These are phyloP conservation scores for Wallacemonas sp. DNA, from an alignment of 208 protist species.

Conservation along the genomic window DNA sequence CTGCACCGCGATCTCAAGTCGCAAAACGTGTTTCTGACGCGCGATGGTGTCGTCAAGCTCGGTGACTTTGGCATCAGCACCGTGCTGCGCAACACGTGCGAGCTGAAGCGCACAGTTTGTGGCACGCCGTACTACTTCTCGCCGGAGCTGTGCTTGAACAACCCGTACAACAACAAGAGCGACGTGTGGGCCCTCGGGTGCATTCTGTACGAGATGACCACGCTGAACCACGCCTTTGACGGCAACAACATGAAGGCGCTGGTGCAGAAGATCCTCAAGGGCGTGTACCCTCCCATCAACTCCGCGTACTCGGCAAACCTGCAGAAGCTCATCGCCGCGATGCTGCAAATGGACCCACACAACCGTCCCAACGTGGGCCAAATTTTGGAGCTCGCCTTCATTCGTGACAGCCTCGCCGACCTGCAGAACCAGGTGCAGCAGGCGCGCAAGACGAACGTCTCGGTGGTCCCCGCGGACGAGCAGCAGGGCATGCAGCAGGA, in stretches of 20 bases:
- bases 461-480: conserved; percentile 52
- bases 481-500: conserved; percentile 43
- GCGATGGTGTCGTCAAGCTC: conserved; percentile 87
- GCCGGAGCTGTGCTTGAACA: conserved; percentile 93
- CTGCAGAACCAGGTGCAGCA: conserved; percentile 66
- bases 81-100: conserved; percentile 90
- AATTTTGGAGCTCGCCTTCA: conserved; percentile 77
- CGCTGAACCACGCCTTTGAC: conserved; percentile 90
- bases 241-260: conserved; percentile 90
- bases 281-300: conserved; percentile 82
- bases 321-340: conserved; percentile 72
- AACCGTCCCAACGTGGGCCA: conserved; percentile 79
- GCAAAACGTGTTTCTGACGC: conserved; percentile 89
- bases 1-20: conserved; percentile 92
- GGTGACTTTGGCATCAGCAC: conserved; percentile 94
- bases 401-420: conserved; percentile 65
- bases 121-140: conserved; percentile 97
- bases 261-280: conserved; percentile 90
- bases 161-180: conserved; percentile 95
- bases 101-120: conserved; percentile 91
- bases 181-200: conserved; percentile 93
- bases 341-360: conserved; percentile 87
- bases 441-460: conserved; percentile 44
- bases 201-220: conserved; percentile 91
- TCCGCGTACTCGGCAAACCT: conserved; percentile 72